These are phyloP conservation scores for Paratinospora sagittata DNA, from an alignment of 164 flowering plant species.

Conservation along the genomic window DNA sequence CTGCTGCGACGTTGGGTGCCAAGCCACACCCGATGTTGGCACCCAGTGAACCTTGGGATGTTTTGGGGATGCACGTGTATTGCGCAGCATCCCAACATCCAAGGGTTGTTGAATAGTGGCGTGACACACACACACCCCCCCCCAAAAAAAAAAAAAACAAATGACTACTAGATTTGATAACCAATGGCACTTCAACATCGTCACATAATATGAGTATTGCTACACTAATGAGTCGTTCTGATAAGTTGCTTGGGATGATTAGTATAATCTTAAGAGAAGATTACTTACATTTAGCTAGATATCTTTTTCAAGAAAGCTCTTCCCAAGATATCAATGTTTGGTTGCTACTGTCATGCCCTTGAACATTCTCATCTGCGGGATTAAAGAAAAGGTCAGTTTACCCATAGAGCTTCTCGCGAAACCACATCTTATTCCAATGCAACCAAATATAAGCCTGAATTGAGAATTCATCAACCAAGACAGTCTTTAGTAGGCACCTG, in stretches of 20 bases:
- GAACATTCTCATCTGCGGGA: conserved; percentile 19
- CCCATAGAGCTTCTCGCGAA: background rate
- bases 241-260: background rate
- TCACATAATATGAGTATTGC: background rate
- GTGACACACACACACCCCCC: no score
- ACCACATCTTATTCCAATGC: background rate
- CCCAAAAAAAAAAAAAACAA: no score
- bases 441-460: background rate
- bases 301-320: conserved; percentile 15
- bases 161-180: no score
- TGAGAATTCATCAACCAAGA: background rate
- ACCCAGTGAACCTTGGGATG: no score
- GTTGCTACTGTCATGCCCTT: conserved; percentile 19
- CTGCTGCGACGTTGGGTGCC: no score
- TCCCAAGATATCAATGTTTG: conserved; percentile 13
- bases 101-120: no score
- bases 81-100: no score
- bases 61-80: no score
- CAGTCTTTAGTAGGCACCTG: conserved; percentile 17
- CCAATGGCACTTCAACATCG: background rate
- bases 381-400: background rate
- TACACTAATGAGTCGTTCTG: background rate
- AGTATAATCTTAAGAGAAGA: background rate
- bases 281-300: conserved; percentile 15
- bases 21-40: no score